Base-by-base conservation (phyloP, 352 stramenopile genomes). In the Globisporangium yorkense region DNA sequence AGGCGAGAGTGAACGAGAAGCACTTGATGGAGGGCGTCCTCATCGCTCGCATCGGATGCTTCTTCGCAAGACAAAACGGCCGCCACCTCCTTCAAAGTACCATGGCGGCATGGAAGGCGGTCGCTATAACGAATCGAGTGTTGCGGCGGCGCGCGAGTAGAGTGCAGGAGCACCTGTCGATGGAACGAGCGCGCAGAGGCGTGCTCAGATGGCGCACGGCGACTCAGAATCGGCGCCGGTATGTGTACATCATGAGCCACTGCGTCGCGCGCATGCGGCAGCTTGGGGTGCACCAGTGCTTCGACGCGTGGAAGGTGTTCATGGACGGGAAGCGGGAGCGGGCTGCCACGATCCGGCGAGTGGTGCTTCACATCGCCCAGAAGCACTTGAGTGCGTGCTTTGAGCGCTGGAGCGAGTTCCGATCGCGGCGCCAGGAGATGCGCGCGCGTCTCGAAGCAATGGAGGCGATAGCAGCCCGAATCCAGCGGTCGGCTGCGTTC, bases 261-360 rank as follows among this genome's bases (percentile, higher is more conserved):
- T 44, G 60, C 24, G 9, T 67, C 13, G 29, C 39, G 9, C 51
- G 50, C 7, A 74, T 86, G 70, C 65, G 59, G 13, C 66, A 78
- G 16, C 39, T 84, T 20, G 35, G 35, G 3, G 74, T 71, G 31
- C 47, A 74, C 0, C 71, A 62, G 9, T 87, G 75, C 24, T 75
- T 88, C n/a, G 69, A 74, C 48, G 77, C 71, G 20, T 89, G 80
- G 80, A 80, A 72, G 55, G 51, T 68, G 31, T 56, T 52, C 21
- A 31, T 52, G 0, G 41, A 40, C 0, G 16, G 49, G 3, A 33
- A 49, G n/a, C 72, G 67, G 20, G 33, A 61, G 15, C 63, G 57
- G 9, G 62, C 68, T 6, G 45, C n/a, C n/a, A 68, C 65, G 49
- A 50, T 75, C 7, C 39, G 64, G 20, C 58, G 63, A 5, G 68